Evolutionary conservation across 805 yeast genomes (phyloP).

Genomic region (Hanseniaspora valbyensis): DNA sequence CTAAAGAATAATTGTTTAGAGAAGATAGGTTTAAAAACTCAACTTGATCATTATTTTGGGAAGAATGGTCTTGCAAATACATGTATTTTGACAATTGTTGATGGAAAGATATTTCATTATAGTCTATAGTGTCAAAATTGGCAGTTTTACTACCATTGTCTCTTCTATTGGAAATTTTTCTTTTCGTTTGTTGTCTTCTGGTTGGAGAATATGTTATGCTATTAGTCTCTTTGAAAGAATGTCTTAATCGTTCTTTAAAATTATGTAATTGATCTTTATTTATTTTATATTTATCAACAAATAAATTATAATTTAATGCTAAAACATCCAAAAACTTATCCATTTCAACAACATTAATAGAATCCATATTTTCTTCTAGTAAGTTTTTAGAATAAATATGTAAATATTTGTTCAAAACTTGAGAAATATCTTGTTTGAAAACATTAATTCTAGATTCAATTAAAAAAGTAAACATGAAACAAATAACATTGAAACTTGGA

Average conservation of each 20-base stretch:
- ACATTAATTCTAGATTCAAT: not conserved
- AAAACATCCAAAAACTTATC: slow-evolving; percentile 6
- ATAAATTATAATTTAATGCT: not conserved
- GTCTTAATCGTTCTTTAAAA: not conserved
- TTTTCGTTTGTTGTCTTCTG: not conserved
- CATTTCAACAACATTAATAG: not conserved
- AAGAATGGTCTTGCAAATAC: not conserved
- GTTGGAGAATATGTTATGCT: not conserved
- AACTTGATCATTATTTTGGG: not conserved
- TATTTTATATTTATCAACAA: not conserved
- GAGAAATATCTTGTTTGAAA: not conserved
- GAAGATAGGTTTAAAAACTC: not conserved
- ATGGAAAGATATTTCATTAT: not conserved
- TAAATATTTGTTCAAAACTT: not conserved
- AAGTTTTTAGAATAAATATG: not conserved
- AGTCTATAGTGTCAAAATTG: not conserved
- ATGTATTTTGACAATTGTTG: slow-evolving; percentile 7
- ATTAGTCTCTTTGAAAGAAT: not conserved
- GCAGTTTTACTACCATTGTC: not conserved
- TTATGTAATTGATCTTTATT: not conserved
- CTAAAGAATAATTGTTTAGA: slow-evolving; percentile 6
- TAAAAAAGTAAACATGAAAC: slow-evolving; percentile 7
- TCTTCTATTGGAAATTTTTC: not conserved
- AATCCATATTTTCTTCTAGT: not conserved
- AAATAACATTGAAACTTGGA: slow-evolving; percentile 9